Base-by-base conservation (phyloP, 768 basidiomycete genomes). In the Naganishia randhawae region DNA sequence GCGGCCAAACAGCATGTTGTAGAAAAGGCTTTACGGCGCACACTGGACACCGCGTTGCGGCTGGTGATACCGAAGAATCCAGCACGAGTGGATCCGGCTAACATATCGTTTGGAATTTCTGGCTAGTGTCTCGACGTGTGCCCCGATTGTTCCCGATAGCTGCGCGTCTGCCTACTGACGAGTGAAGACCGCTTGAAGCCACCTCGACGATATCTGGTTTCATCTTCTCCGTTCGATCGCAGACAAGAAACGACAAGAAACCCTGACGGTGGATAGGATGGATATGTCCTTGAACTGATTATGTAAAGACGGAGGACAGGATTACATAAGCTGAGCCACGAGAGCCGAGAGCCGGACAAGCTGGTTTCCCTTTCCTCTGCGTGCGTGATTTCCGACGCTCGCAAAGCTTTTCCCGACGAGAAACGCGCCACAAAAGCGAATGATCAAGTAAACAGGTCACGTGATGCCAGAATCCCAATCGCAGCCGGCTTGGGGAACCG, bases 161-260 rank as follows among this genome's bases (percentile, higher is more conserved):
- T n/a, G n/a, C n/a, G n/a, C n/a, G n/a, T n/a, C n/a, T n/a, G n/a
- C n/a, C n/a, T n/a, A n/a, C n/a, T n/a, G n/a, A n/a, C n/a, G 25
- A 4, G 29, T 3, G 50, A 39, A 39, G 11, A 10, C 22, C 37
- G 55, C 32, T 41, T 39, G 35, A 35, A 51, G 16, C n/a, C 13
- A 27, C 50, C 32, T 57, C n/a, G 7, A 39, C 55, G n/a, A 35
- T 37, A 57, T 39, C 37, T 57, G 55, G 55, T 57, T 57, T 57
- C 55, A 61, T 39, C 8, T 48, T n/a, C n/a, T n/a, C n/a, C n/a
- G n/a, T 14, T 41, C 57, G 57, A 61, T 61, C 57, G 57, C 39
- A 41, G 11, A 25, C n/a, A n/a, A n/a, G n/a, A n/a, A n/a, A n/a
- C n/a, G n/a, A n/a, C n/a, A n/a, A n/a, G n/a, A n/a, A n/a, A n/a